These are phyloP conservation scores for Staphylotrichum longicolle DNA, from an alignment of 495 filamentous ascomycete genomes.

Conservation along the genomic window DNA sequence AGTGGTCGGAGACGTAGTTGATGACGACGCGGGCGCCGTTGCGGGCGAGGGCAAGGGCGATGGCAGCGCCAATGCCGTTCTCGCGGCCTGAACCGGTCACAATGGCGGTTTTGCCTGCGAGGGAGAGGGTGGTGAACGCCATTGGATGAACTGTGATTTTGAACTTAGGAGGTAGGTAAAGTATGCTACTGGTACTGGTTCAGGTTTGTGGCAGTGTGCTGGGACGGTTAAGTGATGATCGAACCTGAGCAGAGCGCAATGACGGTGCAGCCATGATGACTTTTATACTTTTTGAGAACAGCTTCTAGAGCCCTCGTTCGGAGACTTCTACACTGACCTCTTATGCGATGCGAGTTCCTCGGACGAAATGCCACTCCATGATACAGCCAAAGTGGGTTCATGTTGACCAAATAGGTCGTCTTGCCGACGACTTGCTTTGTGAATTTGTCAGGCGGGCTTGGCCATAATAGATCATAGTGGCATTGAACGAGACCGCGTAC, in stretches of 20 bases:
- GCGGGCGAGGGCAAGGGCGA: neutral
- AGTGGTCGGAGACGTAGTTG: neutral
- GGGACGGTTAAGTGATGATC: neutral
- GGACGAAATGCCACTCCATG: no score
- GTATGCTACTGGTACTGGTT: no score
- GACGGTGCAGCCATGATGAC: neutral
- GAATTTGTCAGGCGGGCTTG: neutral
- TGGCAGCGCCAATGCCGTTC: conserved; percentile 11
- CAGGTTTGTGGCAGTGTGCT: neutral
- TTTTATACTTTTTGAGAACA: neutral
- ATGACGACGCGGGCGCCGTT: conserved; percentile 6
- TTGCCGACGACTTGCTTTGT: neutral
- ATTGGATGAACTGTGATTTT: neutral
- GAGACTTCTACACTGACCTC: neutral
- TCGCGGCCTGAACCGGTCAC: conserved; percentile 10
- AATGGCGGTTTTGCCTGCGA: conserved; percentile 5
- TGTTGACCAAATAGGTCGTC: neutral
- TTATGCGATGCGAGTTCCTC: neutral
- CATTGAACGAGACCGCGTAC: no score
- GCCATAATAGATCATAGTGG: no score
- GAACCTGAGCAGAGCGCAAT: neutral
- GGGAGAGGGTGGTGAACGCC: conserved; percentile 2
- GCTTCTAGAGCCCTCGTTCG: neutral
- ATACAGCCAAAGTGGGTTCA: neutral
- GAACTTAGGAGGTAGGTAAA: neutral